phyloP scores from a whole-genome alignment of 2,329 filamentous ascomycete species.

The Xylariaceae sp. region DNA sequence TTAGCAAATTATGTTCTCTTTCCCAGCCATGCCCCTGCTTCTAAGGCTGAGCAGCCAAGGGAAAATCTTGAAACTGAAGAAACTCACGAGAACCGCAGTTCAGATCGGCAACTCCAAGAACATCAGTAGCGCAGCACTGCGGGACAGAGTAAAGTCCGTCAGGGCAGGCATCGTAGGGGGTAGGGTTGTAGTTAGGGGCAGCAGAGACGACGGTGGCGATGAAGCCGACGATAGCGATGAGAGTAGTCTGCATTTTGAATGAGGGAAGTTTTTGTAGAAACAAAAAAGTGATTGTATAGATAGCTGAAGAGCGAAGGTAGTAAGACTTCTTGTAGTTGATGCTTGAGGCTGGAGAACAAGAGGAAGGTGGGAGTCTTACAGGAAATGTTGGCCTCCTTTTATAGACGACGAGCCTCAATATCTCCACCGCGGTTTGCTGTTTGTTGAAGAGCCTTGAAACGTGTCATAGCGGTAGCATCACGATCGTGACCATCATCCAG shows the following conservation, averaged over 20 bases:
- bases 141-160: slow-evolving; percentile 49
- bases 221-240: slow-evolving; percentile 34
- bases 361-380: not conserved
- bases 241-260: slow-evolving; percentile 39
- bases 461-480: not conserved
- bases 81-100: slow-evolving; percentile 56
- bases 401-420: slow-evolving; percentile 16
- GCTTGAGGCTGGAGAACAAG: slow-evolving; percentile 20
- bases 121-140: slow-evolving; percentile 67
- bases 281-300: not conserved
- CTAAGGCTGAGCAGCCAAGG: too few relatives aligned
- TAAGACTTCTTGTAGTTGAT: slow-evolving; percentile 18
- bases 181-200: slow-evolving; percentile 1
- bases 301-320: slow-evolving; percentile 16
- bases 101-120: slow-evolving; percentile 50
- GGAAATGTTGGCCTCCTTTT: slow-evolving; percentile 23
- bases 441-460: slow-evolving; percentile 12
- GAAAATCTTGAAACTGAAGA: too few relatives aligned
- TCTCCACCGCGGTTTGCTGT: slow-evolving; percentile 16
- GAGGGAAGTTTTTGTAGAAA: slow-evolving; percentile 9
- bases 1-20: not conserved
- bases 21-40: too few relatives aligned
- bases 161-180: slow-evolving; percentile 47
- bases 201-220: slow-evolving; percentile 32
- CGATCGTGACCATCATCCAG: slow-evolving; percentile 8